These are phyloP conservation scores for Zelonia costaricensis DNA, from an alignment of 208 protist genomes.

Conservation along the genomic window DNA sequence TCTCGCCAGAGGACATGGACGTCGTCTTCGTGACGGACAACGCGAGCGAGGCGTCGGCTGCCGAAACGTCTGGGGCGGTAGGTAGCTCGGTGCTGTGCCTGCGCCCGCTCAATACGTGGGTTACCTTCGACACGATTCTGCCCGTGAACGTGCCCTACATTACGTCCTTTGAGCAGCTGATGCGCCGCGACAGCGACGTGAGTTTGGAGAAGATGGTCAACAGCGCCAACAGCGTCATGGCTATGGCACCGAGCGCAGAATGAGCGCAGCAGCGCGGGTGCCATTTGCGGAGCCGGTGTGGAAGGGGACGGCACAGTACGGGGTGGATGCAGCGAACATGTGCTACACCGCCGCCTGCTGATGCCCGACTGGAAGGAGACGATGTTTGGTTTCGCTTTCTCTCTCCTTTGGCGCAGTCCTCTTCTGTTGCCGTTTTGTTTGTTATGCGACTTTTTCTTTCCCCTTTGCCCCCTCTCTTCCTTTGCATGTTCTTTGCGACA, in stretches of 20 bases:
- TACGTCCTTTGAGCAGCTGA: constrained; percentile 49
- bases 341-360: too few species aligned
- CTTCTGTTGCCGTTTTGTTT: too few species aligned
- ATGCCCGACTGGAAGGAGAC: too few species aligned
- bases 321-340: too few species aligned
- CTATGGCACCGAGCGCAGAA: too few species aligned
- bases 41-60: constrained; percentile 53
- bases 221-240: background rate
- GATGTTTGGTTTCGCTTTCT: background rate
- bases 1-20: constrained; percentile 27
- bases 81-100: constrained; percentile 45
- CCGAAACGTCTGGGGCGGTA: constrained; percentile 44
- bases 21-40: constrained; percentile 67
- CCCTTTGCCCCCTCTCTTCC: too few species aligned
- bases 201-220: constrained; percentile 25
- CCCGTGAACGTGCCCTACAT: constrained; percentile 38
- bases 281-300: too few species aligned
- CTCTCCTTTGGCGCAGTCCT: background rate
- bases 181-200: constrained; percentile 25
- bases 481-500: too few species aligned
- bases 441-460: too few species aligned
- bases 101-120: constrained; percentile 53
- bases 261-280: too few species aligned
- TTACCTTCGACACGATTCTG: constrained; percentile 44
- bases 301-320: too few species aligned